Base-by-base conservation (phyloP, 768 basidiomycete species). In the Auricularia sp. region DNA sequence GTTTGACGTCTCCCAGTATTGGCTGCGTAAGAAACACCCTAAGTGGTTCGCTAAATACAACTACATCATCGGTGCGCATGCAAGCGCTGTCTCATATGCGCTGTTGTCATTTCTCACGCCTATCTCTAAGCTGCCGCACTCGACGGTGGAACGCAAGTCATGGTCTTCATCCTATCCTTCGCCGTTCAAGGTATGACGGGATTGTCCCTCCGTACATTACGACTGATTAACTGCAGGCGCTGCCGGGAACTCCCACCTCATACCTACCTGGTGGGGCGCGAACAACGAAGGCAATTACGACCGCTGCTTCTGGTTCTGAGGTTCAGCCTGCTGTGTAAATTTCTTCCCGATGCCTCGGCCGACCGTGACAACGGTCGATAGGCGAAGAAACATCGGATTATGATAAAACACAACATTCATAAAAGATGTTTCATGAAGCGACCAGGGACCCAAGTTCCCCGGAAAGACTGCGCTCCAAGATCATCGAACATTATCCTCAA, bases 211-310 rank as follows among this genome's bases (percentile, higher is more conserved):
- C 16, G 35, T 29, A 29, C 42, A 29, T 58, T n/a, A 6, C 4
- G 7, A 36, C 58, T 18, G 2, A 12, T 16, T 16, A 12, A 33
- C 4, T 33, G 14, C 18, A 35, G 51, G 35, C 36, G 54, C 56
- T 56, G 36, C 36, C 14, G 82, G 83, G 2, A 70, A 72, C 14
- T 70, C 81, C 0, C 79, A 83, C 67, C 69, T 78, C 29, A 84
- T 84, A 76, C 81, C 83, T 10, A 70, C 74, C 67, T 84, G 82
- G 84, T 84, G 83, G 83, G 82, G 81, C 3, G 83, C 82, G 11
- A 82, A 84, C 68, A 82, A 84, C 66, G 72, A 71, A 35, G 82
- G 81, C 67, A 74, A 78, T 69, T 76, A 72, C 62, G 71, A 72
- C 61, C 63, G 64, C 42, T 67, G 70, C 39, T 42, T 42, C 39